Conservation (phyloP, 768 basidiomycete genomes). For the Myochromella boudieri region DNA sequence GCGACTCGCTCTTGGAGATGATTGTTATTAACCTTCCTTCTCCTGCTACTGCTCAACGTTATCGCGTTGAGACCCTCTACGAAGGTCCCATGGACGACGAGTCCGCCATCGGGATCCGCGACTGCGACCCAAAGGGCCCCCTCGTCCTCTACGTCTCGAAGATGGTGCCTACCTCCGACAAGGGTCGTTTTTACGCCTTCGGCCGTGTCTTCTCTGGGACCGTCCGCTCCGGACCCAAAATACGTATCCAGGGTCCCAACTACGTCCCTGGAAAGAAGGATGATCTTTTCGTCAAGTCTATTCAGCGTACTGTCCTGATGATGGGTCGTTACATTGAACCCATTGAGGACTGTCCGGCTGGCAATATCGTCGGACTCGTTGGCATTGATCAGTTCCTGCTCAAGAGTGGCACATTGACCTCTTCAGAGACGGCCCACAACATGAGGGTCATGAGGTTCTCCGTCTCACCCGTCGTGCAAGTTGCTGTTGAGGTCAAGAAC, state of each 20-base stretch:
- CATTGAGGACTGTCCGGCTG: constrained; percentile 98
- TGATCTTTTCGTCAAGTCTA: constrained; percentile 95
- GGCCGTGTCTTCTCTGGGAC: constrained; percentile 99
- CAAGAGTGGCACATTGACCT: constrained; percentile 97
- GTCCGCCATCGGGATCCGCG: constrained; percentile 96
- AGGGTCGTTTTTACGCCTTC: constrained; percentile 99
- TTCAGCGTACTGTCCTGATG: constrained; percentile 99
- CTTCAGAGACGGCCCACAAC: constrained; percentile 98
- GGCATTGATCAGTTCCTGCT: constrained; percentile 99
- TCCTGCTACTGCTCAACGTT: constrained; percentile 93
- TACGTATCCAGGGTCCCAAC: constrained; percentile 99
- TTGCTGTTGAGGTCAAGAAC: constrained; percentile 99
- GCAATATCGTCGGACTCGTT: constrained; percentile 98
- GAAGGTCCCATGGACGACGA: constrained; percentile 99
- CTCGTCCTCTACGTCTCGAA: constrained; percentile 98
- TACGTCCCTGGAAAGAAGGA: constrained; percentile 99
- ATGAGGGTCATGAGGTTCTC: constrained; percentile 99
- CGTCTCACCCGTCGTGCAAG: constrained; percentile 98
- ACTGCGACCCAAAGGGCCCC: constrained; percentile 95
- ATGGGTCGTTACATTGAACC: constrained; percentile 99
- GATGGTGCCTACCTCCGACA: constrained; percentile 99
- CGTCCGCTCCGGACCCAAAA: constrained; percentile 94
- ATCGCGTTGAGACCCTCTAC: constrained; percentile 99
- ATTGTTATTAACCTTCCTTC: constrained; percentile 99
- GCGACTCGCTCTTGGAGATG: constrained; percentile 99